Evolutionary conservation across 805 yeast genomes (phyloP), one percentile per base, ranked within the genome.

Genomic region (Saccharomycopsis sp.): DNA sequence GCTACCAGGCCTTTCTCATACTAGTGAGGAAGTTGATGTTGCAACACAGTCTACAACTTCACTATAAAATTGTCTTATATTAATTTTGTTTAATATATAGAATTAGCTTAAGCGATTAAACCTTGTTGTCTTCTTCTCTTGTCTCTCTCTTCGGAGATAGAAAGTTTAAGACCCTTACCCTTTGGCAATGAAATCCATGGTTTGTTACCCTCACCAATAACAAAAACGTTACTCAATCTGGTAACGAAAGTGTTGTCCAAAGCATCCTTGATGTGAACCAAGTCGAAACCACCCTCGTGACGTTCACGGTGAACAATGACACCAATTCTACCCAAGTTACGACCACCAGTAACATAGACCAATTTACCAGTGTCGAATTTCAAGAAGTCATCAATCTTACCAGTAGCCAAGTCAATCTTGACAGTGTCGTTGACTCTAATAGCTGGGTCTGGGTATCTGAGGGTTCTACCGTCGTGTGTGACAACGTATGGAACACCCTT

Each of bases 401-500:
- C 97, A 67, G 97, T 78, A 70, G 92, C 96, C 73, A 92, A 82
- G 80, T 92, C 97, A 74, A 92, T 80, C 86, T 91, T 91, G 75
- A 92, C 97, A 70, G 98, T 89, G 82, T 92, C 99, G 85, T 94
- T 91, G 73, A 90, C 91, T 81, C 83, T 92, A 86, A 92, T 85
- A 70, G 79, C 78, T 79, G 99, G 99, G 76, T 92, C 98, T 78
- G 98, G 98, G 89, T 91, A 92, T 81, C 98, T 91, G 83, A 92
- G 81, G 75, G 99, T 92, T 86, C 99, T 91, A 80, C 99, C 98
- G 75, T 92, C 99, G 86, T 92, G 99, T 75, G 99, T 92, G 69
- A 92, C 98, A 74, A 89, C 87, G 87, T 89, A 92, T 74, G 99
- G 99, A 72, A 92, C 84, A 75, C 97, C 97, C 82, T 85, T 90